Evolutionary conservation across 257 asterid genomes (phyloP), one percentile per base, ranked within the genome.

Genomic region (Ehretia macrophylla): DNA sequence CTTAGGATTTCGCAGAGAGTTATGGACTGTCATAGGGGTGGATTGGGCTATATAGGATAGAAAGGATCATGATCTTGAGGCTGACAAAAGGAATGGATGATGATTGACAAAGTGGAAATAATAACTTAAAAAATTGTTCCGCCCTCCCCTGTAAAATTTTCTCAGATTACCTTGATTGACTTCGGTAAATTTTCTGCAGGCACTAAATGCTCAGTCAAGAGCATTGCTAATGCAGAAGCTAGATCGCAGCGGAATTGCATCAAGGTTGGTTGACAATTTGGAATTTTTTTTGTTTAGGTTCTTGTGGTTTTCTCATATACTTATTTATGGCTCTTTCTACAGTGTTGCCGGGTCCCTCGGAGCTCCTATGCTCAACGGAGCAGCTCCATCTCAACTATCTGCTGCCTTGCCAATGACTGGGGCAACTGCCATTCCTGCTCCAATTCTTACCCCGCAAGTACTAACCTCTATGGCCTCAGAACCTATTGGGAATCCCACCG

Each of bases 141-240:
- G 35, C 35, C 6, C 3, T 27, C 35, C 6, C 3, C 35, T 27
- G 48, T 4, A 11, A 13, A 27, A 38, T 10, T 17, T 61, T 5
- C 17, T 0, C 11, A 22, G 8, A 21, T 40, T 40, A 37, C 14
- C 51, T 58, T 20, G 39, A 58, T 23, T 5, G 27, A 17, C 8
- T 16, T 35, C 22, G 12, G 4, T 35, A 35, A 16, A 18, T 38
- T 13, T 63, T 73, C 37, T 69, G 59, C 86, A 93, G 99, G 79
- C 96, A 45, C 68, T 93, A 62, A 93, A 89, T 74, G 97, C 99
- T 69, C 97, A 93, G 72, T 93, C 99, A 39, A 86, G 99, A 77
- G 99, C 96, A 49, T 72, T 89, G 81, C 86, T 89, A 40, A 93
- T 93, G 99, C 92, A 84, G 14, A 93, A 89, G 80, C 79, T 93